phyloP scores from a whole-genome alignment of 441 rosid species.

The Macaranga tanarius region DNA sequence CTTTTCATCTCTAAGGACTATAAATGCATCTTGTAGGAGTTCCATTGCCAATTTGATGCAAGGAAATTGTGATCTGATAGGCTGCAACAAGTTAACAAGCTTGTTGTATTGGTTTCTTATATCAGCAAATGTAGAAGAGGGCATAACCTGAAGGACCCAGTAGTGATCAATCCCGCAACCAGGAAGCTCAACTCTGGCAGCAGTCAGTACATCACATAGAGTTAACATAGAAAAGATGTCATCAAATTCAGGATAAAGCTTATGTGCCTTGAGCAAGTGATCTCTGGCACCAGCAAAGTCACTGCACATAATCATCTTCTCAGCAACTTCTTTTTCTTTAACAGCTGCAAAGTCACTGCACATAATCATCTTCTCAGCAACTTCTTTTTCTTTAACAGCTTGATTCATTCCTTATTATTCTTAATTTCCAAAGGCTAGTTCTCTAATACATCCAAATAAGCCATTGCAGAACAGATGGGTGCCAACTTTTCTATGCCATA shows the following conservation, averaged over 20 bases:
- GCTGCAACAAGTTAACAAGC: slow-evolving; percentile 25
- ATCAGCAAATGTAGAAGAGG: slow-evolving; percentile 13
- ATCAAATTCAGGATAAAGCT: slow-evolving; percentile 23
- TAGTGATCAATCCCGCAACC: slow-evolving; percentile 29
- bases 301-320: slow-evolving; percentile 17
- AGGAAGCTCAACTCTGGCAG: slow-evolving; percentile 24
- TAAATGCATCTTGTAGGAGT: slow-evolving; percentile 21
- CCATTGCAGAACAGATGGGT: background rate
- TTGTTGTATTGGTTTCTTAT: slow-evolving; percentile 22
- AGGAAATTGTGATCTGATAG: slow-evolving; percentile 18
- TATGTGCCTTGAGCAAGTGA: slow-evolving; percentile 19
- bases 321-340: slow-evolving; percentile 16
- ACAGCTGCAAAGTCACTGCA: slow-evolving; percentile 17
- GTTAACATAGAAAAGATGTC: slow-evolving; percentile 25
- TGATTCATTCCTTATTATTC: slow-evolving; percentile 8
- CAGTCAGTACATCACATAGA: slow-evolving; percentile 28
- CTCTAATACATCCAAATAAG: background rate
- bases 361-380: slow-evolving; percentile 23
- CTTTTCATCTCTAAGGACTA: slow-evolving; percentile 15
- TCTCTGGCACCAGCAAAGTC: slow-evolving; percentile 27
- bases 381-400: slow-evolving; percentile 19
- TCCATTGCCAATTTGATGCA: slow-evolving; percentile 26
- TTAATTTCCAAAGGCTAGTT: background rate
- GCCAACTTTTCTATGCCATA: background rate
- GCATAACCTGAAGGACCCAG: slow-evolving; percentile 31